Base-by-base conservation (phyloP, 495 filamentous ascomycete species). In the Neurospora sp. region DNA sequence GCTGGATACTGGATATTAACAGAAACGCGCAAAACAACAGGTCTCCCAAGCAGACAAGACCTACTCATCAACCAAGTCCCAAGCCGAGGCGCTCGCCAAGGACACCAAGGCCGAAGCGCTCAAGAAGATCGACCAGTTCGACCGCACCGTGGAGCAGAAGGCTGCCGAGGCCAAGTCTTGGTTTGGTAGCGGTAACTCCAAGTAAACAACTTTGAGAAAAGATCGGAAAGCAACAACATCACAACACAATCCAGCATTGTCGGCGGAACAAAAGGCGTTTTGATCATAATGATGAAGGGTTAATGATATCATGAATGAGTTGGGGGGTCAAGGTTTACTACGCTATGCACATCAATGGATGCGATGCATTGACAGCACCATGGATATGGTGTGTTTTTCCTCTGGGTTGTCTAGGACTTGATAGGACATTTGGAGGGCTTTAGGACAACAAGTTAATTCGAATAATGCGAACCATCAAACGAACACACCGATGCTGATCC, bases 131-230 rank as follows among this genome's bases (percentile, higher is more conserved):
- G 90, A 94, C 74, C 84, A 88, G 74, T 83, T 88, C 70, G 93
- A 96, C 80, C 87, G 88, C 73, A 93, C 89, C 77, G 87, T 97
- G 35, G 92, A 94, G 84, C 84, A 90, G 75, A 89, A 89, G 76
- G 88, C 94, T 14, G 80, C 88, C 8, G 91, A 95, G 80, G 90
- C 93, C 10, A 96, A 96, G 88, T 87, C 89, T 70, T 97, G 93
- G 94, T 94, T 97, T 74, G 90, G 92, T 41, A 87, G 90, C 53
- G 6, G 53, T 4, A 65, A 65, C 53, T 35, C 53, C 80, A 92
- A 88, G 78, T 84, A 75, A 79, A 44, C 40, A 20, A 53, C 9
- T 39, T 7, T 1, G 35, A 37, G 35, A 37, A 37, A 37, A 37
- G 35, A 37, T 37, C 27, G 35, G 35, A 37, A 37, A 37, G 35